Evolutionary conservation across 768 basidiomycete genomes (phyloP).

Genomic region (Cystobasidiopsis lactophilus): DNA sequence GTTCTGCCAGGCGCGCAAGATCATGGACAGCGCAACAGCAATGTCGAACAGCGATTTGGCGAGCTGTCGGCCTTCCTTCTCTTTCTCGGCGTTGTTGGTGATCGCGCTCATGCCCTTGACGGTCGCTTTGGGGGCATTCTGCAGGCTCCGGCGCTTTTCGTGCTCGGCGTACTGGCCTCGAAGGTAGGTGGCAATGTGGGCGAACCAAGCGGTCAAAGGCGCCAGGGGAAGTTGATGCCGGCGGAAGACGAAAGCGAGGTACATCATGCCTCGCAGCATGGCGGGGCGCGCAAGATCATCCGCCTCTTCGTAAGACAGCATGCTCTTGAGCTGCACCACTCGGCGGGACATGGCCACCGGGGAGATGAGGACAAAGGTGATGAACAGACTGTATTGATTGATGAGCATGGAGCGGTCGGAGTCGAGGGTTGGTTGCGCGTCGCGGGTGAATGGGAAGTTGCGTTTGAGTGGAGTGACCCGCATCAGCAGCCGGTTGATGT

Average conservation of each 20-base stretch:
- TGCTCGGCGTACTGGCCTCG: slow-evolving; percentile 32
- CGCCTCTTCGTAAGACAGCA: slow-evolving; percentile 43
- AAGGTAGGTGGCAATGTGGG: slow-evolving; percentile 37
- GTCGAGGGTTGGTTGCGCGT: slow-evolving; percentile 30
- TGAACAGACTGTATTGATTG: slow-evolving; percentile 56
- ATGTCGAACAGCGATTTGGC: slow-evolving; percentile 16
- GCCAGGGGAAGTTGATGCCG: slow-evolving; percentile 34
- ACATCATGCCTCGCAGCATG: slow-evolving; percentile 52
- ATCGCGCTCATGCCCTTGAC: not conserved
- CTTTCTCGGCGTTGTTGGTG: slow-evolving; percentile 5
- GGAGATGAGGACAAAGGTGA: slow-evolving; percentile 47
- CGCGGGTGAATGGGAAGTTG: slow-evolving; percentile 32
- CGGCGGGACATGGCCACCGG: slow-evolving; percentile 33
- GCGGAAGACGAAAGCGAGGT: slow-evolving; percentile 41
- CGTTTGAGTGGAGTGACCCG: slow-evolving; percentile 42
- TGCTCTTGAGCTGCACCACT: slow-evolving; percentile 42
- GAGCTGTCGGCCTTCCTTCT: not conserved
- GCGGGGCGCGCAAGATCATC: slow-evolving; percentile 43
- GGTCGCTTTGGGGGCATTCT: not conserved
- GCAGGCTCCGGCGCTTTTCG: slow-evolving; percentile 18
- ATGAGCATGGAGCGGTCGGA: slow-evolving; percentile 48
- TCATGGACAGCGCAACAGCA: slow-evolving; percentile 27
- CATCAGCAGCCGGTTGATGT: slow-evolving; percentile 45
- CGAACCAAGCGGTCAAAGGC: slow-evolving; percentile 41
- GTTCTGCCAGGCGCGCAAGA: slow-evolving; percentile 38